A percentile compares a stretch with the other conserved stretches of the same genome.
These are phyloP conservation scores for Sphaerobolus stellatus DNA, from an alignment of 1,284 basidiomycete genomes.

Conservation along the genomic window DNA sequence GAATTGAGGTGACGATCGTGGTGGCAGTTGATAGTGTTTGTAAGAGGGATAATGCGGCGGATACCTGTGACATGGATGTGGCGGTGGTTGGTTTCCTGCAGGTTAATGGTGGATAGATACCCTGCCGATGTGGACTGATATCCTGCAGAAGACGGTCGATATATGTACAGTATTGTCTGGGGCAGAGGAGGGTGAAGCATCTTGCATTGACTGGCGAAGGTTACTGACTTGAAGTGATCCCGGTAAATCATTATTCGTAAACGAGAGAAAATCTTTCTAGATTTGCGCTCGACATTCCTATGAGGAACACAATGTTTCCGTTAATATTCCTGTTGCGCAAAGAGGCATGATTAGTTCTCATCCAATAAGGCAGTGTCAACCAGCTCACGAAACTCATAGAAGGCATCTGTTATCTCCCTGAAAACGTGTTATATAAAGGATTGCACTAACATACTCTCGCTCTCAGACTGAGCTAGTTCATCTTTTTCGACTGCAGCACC, in stretches of 20 bases:
- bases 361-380: conserved; percentile 14
- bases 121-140: background rate
- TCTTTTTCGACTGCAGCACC: conserved; percentile 64
- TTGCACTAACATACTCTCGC: conserved; percentile 44
- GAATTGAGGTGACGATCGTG: conserved; percentile 21
- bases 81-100: conserved; percentile 7
- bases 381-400: conserved; percentile 48
- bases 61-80: background rate
- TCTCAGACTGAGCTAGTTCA: conserved; percentile 59
- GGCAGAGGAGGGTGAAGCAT: conserved; percentile 6
- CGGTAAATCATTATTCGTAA: conserved; percentile 2
- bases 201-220: conserved; percentile 12
- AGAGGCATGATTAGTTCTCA: background rate
- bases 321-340: conserved; percentile 46
- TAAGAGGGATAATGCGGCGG: conserved; percentile 14
- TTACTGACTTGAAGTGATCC: conserved; percentile 11
- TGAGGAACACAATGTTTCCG: conserved; percentile 62
- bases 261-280: conserved; percentile 55
- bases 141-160: conserved; percentile 8
- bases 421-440: background rate
- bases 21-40: conserved; percentile 13
- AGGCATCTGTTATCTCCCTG: conserved; percentile 58
- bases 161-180: no score
- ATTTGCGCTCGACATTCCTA: conserved; percentile 38
- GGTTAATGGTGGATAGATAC: no score